Evolutionary conservation across 1,139 yeast genomes (phyloP).

Genomic region (Magnusiomyces suaveolens): DNA sequence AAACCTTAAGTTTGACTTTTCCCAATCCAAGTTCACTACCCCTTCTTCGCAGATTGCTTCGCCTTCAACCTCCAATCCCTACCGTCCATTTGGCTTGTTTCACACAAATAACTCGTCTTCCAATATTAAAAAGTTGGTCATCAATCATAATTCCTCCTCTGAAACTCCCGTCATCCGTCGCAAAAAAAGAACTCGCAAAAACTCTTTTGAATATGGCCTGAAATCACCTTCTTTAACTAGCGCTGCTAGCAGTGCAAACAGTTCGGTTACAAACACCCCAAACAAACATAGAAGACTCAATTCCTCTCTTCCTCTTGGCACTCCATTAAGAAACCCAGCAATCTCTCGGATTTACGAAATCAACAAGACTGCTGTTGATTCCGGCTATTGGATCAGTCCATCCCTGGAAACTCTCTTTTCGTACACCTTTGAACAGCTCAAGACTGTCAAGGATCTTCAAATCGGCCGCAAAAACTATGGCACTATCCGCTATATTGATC

Average conservation of each 20-base stretch:
- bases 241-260: background rate
- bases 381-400: slow-evolving; percentile 79
- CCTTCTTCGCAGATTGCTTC: background rate
- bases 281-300: background rate
- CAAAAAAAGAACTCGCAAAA: background rate
- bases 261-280: background rate
- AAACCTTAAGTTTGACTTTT: background rate
- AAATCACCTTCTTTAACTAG: background rate
- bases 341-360: slow-evolving; percentile 16
- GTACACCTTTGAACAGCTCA: slow-evolving; percentile 43
- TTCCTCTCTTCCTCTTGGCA: slow-evolving; percentile 3
- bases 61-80: background rate
- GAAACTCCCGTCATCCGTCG: background rate
- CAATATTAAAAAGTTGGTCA: slow-evolving; percentile 3
- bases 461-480: slow-evolving; percentile 73
- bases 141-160: background rate
- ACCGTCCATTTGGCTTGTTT: no score
- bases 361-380: slow-evolving; percentile 25
- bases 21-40: background rate
- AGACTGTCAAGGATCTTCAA: slow-evolving; percentile 54
- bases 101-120: background rate
- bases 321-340: slow-evolving; percentile 1
- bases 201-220: background rate
- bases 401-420: slow-evolving; percentile 46
- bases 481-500: slow-evolving; percentile 57